Evolutionary conservation across 257 asterid species (phyloP).

Genomic region (Solanum arcanum): DNA sequence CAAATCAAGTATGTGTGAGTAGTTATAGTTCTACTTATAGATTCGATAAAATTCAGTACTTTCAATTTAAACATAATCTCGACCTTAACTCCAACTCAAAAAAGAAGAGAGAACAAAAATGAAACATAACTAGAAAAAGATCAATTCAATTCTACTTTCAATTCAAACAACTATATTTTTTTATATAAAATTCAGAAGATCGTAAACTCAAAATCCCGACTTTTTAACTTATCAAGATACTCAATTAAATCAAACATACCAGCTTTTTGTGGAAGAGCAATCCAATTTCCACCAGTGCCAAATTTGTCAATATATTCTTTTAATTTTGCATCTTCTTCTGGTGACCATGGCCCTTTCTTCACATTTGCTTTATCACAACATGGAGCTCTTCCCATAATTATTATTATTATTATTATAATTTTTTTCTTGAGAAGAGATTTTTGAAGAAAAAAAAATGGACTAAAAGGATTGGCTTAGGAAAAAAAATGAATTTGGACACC

Average conservation of each 20-base stretch:
- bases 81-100: not conserved
- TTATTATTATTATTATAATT: not conserved
- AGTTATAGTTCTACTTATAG: not conserved
- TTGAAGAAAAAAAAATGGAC: not conserved
- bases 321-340: conserved; percentile 76
- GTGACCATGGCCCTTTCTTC: conserved; percentile 92
- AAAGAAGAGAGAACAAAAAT: not conserved
- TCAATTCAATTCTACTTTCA: not conserved
- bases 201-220: not conserved
- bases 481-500: conserved; percentile 25
- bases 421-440: not conserved
- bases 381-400: conserved; percentile 75
- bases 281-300: conserved; percentile 87
- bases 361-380: conserved; percentile 85
- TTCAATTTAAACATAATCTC: not conserved
- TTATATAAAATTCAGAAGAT: not conserved
- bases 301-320: conserved; percentile 49
- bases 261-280: conserved; percentile 75
- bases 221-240: not conserved
- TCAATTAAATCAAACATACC: conserved; percentile 16
- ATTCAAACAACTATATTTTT: not conserved
- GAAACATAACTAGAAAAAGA: not conserved
- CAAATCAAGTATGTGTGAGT: not conserved
- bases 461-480: not conserved
- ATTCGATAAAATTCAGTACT: not conserved